Base-by-base conservation (phyloP, 805 yeast species). In the Candida silvatica region DNA sequence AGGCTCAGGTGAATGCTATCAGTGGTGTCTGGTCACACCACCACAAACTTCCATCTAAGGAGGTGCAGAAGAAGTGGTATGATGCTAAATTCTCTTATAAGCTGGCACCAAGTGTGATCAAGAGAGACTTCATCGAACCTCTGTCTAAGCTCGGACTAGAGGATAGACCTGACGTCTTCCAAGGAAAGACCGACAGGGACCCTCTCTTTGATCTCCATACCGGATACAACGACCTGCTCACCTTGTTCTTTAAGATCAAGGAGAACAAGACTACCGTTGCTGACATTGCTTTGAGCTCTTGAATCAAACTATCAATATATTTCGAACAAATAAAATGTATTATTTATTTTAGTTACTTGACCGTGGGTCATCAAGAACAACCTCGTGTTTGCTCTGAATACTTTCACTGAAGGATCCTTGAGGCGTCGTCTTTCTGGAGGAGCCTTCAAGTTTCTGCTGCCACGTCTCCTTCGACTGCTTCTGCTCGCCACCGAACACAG, bases 11-110 rank as follows among this genome's bases (percentile, higher is more conserved):
- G 2, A 68, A 74, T n/a, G 75, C 77, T 0, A 55, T 73, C 33
- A 72, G 74, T 12, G 78, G 78, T n/a, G 67, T 70, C 4, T 73
- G 76, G 74, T 58, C 73, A 2, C 62, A 62, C 12, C 54, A 55
- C 20, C 53, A 48, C 18, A 11, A 41, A 8, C 47, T 71, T 18
- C 77, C 78, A 1, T 29, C 61, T 0, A 40, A 47, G 12, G 59
- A 59, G 19, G 67, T 62, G 17, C 74, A 69, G 45, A 37, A 35
- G 15, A 37, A 45, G 6, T 64, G 68, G 51, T 42, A 38, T 28
- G 46, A 40, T 7, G 18, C 32, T 14, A 39, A 42, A 20, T 40
- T 40, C 4, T 34, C 38, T 17, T 43, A 41, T 17, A 35, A 37
- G 31, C 37, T 31, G 9, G 37, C 40, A 29, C 50, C 41, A 3